Evolutionary conservation across 2,329 filamentous ascomycete genomes (phyloP).

Genomic region (Ophiostoma tasmaniense): DNA sequence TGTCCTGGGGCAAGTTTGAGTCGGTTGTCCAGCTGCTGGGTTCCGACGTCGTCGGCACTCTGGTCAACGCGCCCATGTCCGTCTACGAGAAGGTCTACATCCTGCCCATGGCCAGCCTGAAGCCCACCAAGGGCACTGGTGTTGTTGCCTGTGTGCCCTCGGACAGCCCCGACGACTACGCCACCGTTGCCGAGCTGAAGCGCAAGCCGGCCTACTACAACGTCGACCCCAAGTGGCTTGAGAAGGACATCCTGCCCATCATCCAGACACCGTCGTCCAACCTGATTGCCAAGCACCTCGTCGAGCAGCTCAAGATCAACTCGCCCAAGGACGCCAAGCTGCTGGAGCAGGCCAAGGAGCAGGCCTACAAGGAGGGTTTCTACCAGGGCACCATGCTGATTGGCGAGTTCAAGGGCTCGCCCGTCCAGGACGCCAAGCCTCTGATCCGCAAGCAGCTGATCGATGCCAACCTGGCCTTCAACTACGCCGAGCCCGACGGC

Average conservation of each 20-base stretch:
- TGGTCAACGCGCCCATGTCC: slow-evolving; percentile 82
- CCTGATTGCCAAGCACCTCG: slow-evolving; percentile 70
- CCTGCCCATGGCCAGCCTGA: slow-evolving; percentile 89
- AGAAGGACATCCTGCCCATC: slow-evolving; percentile 80
- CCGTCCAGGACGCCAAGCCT: slow-evolving; percentile 74
- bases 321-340: slow-evolving; percentile 91
- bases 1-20: slow-evolving; percentile 58
- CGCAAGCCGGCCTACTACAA: slow-evolving; percentile 97
- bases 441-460: slow-evolving; percentile 73
- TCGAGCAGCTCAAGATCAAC: slow-evolving; percentile 90
- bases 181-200: slow-evolving; percentile 74
- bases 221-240: slow-evolving; percentile 94
- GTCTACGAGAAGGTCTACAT: slow-evolving; percentile 78
- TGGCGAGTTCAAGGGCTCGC: slow-evolving; percentile 79
- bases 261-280: slow-evolving; percentile 80
- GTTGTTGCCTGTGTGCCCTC: slow-evolving; percentile 94
- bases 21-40: slow-evolving; percentile 67
- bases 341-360: slow-evolving; percentile 86
- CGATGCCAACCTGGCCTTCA: slow-evolving; percentile 70
- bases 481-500: slow-evolving; percentile 87
- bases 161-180: slow-evolving; percentile 92
- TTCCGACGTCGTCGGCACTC: slow-evolving; percentile 74
- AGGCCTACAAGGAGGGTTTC: slow-evolving; percentile 95
- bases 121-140: slow-evolving; percentile 88
- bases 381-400: slow-evolving; percentile 88